These are phyloP conservation scores for Ganoderma lucidum DNA, from an alignment of 1,284 basidiomycete genomes.

Conservation along the genomic window DNA sequence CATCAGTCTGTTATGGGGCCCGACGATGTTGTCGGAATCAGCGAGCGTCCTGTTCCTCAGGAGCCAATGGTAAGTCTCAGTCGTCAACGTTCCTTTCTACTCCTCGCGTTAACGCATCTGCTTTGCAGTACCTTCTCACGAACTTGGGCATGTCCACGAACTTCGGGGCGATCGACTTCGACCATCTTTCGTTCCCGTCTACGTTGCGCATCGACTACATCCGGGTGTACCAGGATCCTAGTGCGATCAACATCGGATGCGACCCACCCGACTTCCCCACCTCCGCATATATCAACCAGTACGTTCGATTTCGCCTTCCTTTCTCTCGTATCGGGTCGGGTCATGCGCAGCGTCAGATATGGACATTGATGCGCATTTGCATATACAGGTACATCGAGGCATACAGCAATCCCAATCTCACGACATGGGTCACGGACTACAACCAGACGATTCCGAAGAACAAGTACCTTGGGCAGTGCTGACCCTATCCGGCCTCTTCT, in stretches of 20 bases:
- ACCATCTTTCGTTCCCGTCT: slow-evolving; percentile 71
- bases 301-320: slow-evolving; percentile 33
- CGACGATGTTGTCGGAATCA: slow-evolving; percentile 71
- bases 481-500: not conserved
- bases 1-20: slow-evolving; percentile 75
- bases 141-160: slow-evolving; percentile 85
- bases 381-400: slow-evolving; percentile 41
- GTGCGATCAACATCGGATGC: slow-evolving; percentile 80
- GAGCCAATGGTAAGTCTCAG: slow-evolving; percentile 76
- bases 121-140: slow-evolving; percentile 70
- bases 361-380: not conserved
- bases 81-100: not conserved
- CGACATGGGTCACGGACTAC: slow-evolving; percentile 46
- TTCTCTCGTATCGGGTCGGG: not conserved
- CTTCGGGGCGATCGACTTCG: slow-evolving; percentile 75
- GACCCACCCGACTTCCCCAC: slow-evolving; percentile 85
- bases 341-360: not conserved
- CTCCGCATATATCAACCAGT: slow-evolving; percentile 76
- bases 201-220: slow-evolving; percentile 85
- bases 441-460: slow-evolving; percentile 46
- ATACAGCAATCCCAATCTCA: slow-evolving; percentile 49
- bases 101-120: not conserved
- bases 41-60: slow-evolving; percentile 77
- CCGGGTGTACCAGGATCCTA: slow-evolving; percentile 81
- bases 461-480: slow-evolving; percentile 24